Conservation (phyloP, 441 rosid genomes). For the Pelargonium citronellum region DNA sequence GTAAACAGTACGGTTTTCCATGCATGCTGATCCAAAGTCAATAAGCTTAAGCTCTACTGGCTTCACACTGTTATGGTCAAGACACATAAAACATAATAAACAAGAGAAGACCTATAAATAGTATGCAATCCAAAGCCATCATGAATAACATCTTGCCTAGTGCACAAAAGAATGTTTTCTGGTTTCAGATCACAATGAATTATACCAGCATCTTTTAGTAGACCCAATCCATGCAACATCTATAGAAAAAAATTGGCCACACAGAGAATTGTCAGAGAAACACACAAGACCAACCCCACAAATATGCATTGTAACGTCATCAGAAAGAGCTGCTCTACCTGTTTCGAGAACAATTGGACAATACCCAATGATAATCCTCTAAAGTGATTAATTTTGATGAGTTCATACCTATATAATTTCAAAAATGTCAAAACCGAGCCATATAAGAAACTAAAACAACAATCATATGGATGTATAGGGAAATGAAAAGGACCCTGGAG, state of each 20-base stretch:
- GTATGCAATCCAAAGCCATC: conserved; percentile 15
- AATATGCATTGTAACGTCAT: neutral
- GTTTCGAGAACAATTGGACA: conserved; percentile 94
- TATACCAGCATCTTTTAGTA: conserved; percentile 91
- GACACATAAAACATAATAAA: conserved; percentile 19
- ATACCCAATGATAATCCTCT: conserved; percentile 93
- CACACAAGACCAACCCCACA: neutral
- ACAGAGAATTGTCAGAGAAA: too few species aligned
- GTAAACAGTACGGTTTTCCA: conserved; percentile 97
- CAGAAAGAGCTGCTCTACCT: conserved; percentile 44
- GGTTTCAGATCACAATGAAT: conserved; percentile 99
- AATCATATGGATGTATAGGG: neutral
- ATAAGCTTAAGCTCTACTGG: conserved; percentile 95
- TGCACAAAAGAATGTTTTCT: conserved; percentile 89
- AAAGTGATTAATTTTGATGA: conserved; percentile 91
- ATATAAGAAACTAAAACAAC: conserved; percentile 15
- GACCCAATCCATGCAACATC: conserved; percentile 86
- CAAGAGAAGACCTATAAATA: conserved; percentile 1
- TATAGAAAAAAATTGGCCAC: conserved; percentile 17
- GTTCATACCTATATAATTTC: conserved; percentile 68
- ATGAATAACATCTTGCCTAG: conserved; percentile 56
- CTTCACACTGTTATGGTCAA: conserved; percentile 53
- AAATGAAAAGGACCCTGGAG: conserved; percentile 3
- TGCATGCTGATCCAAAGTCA: conserved; percentile 99
- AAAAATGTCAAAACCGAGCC: conserved; percentile 21